Percentiles rank a stretch among this genome's conserved stretches.
These are phyloP conservation scores for Chaetomium tenue DNA, from an alignment of 495 filamentous ascomycete species.

Conservation along the genomic window DNA sequence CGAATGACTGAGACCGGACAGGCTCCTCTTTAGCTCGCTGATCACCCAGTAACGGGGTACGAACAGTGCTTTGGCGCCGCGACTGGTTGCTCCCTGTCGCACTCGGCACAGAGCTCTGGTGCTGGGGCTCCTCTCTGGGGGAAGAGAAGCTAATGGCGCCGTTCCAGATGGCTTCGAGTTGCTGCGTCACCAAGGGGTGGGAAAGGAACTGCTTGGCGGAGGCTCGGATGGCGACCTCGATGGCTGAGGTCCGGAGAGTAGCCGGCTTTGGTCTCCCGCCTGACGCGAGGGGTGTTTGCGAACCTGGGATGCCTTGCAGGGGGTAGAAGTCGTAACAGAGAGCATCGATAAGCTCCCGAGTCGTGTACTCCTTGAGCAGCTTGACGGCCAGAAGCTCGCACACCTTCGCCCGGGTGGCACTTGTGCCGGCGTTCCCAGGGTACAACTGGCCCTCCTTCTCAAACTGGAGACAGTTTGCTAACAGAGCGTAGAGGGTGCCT, in stretches of 20 bases:
- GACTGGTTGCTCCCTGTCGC: constrained; percentile 26
- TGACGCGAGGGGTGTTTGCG: constrained; percentile 48
- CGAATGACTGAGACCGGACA: constrained; percentile 28
- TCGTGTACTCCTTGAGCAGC: constrained; percentile 81
- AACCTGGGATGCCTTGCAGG: constrained; percentile 64
- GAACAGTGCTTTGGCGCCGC: constrained; percentile 37
- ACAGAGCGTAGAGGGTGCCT: constrained; percentile 81
- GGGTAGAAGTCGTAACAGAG: constrained; percentile 93
- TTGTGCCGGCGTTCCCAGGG: constrained; percentile 78
- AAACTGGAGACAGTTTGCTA: constrained; percentile 93
- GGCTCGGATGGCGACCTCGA: constrained; percentile 88
- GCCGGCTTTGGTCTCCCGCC: constrained; percentile 41
- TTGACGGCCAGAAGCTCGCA: constrained; percentile 92
- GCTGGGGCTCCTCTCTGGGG: constrained; percentile 76
- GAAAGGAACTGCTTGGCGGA: constrained; percentile 86
- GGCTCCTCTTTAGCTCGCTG: constrained; percentile 43
- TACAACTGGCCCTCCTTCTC: constrained; percentile 77
- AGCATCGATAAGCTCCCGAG: constrained; percentile 84
- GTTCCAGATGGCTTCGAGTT: constrained; percentile 93
- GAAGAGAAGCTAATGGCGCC: constrained; percentile 91
- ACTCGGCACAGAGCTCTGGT: constrained; percentile 38
- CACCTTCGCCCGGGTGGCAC: constrained; percentile 77
- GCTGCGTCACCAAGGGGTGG: constrained; percentile 85
- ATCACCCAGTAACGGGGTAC: constrained; percentile 46
- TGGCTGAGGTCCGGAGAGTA: constrained; percentile 75